Base-by-base conservation (phyloP, 306 rosid species). In the Luffa aegyptiaca region DNA sequence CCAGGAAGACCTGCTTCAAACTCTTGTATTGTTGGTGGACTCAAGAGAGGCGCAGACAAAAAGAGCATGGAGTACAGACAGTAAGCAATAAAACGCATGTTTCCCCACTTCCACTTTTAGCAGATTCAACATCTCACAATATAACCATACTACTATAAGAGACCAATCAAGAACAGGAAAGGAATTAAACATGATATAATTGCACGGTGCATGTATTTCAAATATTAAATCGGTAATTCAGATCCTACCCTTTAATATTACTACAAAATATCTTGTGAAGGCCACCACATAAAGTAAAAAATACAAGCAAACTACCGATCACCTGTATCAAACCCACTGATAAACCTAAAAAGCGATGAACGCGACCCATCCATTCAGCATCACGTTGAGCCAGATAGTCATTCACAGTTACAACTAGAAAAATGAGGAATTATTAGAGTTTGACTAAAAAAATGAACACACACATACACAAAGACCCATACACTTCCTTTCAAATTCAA, bases 351-450 rank as follows among this genome's bases (percentile, higher is more conserved):
- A 92, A 95, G 77, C 92, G 92, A 84, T 95, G 98, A 85, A 92
- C 97, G 57, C 91, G 90, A 78, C 98, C 98, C 98, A 95, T 95
- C 98, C 98, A 95, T 83, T 95, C 98, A 80, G 98, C 97, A 90
- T 95, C 97, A n/a, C 97, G 93, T 80, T 92, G 97, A 88, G 98
- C 98, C 84, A 95, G 90, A 89, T 95, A 95, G 83, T 92, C 98
- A 31, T 95, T 95, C 77, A 95, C 97, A 3, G 98, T 92, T 21
- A 95, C 97, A 86, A 95, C 97, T 95, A 79, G 80, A 75, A 61
- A 7, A 66, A 63, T 44, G 73, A 79, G 48, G 58, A 57, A 49
- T 12, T 10, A 81, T 79, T 51, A 59, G 79, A 33, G 18, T 64
- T 74, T 41, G 83, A 82, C 64, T 64, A 36, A 11, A 80, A 18